Base-by-base conservation (phyloP, 75 land plant species). In the Picea glauca region DNA sequence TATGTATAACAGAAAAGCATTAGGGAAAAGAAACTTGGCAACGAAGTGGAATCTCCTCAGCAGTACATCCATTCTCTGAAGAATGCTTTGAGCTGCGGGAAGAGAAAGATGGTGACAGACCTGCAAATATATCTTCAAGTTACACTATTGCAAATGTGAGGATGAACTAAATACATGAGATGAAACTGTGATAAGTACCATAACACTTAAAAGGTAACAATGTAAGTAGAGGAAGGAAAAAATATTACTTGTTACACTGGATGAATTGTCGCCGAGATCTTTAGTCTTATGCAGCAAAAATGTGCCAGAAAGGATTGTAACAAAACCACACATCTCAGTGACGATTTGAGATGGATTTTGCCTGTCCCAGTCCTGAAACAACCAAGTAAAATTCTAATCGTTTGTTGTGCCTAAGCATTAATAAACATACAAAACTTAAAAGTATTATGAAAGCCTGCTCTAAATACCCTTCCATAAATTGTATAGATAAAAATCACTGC, bases 321-420 rank as follows among this genome's bases (percentile, higher is more conserved):
- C 88, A 88, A 93, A 93, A 26, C 96, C 94, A 84, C 96, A 93
- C 88, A 93, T 88, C 79, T 93, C 96, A 7, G 96, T 93, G 54
- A 90, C 84, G 57, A 93, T 92, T 64, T 91, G 90, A 1, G 96
- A 88, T 43, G 94, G 96, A 76, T 80, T 90, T 80, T 93, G 96
- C 62, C 96, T 73, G 76, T 91, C 94, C 96, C 96, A 93, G 58
- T 93, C 96, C 94, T 93, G 89, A 7, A 63, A 61, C 50, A 64
- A 70, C n/a, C n/a, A 35, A n/a, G 74, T 13, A 70, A 70, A 43
- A 40, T n/a, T 43, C 26, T 70, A 13, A 70, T 70, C 56, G 43
- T 17, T 46, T 8, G n/a, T 40, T 40, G 50, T 40, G 50, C 20
- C 5, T 43, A 43, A 7, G 72, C 67, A 64, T 38, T 46, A 7